These are phyloP conservation scores for Incumbomyces delicatus DNA, from an alignment of 2,329 filamentous ascomycete species.

Conservation along the genomic window DNA sequence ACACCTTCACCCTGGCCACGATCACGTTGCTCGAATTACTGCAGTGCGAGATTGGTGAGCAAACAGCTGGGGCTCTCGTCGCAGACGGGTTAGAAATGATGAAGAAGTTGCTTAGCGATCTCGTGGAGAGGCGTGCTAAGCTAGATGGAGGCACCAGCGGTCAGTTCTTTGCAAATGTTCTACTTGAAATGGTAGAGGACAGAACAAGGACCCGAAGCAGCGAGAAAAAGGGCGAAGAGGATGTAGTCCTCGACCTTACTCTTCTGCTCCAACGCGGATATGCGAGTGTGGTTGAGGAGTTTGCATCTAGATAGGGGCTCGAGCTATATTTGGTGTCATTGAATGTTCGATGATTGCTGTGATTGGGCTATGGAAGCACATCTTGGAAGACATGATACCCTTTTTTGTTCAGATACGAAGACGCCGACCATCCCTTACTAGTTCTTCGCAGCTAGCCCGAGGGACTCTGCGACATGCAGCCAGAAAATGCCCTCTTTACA, in stretches of 20 bases:
- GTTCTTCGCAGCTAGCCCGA: no score
- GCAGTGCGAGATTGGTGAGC: constrained; percentile 4
- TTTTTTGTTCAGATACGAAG: no score
- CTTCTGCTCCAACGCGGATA: background rate
- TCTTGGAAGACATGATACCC: no score
- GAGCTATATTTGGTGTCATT: background rate
- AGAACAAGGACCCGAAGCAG: background rate
- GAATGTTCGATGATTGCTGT: background rate
- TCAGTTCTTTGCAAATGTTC: constrained; percentile 14
- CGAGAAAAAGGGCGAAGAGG: background rate
- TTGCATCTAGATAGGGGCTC: background rate
- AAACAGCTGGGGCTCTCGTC: background rate
- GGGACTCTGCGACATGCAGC: no score
- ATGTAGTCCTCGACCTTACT: background rate
- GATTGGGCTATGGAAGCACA: no score
- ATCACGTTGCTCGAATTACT: constrained; percentile 12
- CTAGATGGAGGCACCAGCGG: constrained; percentile 6
- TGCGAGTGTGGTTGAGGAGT: background rate
- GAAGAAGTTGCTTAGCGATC: background rate
- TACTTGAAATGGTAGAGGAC: constrained; percentile 14
- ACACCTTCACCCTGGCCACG: constrained; percentile 10
- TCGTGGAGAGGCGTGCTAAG: constrained; percentile 2
- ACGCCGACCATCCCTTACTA: no score
- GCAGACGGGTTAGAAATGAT: background rate
- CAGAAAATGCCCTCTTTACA: no score